These are phyloP conservation scores for Cenchrus purpureus DNA, from an alignment of 176 grass and related monocot species.

Conservation along the genomic window DNA sequence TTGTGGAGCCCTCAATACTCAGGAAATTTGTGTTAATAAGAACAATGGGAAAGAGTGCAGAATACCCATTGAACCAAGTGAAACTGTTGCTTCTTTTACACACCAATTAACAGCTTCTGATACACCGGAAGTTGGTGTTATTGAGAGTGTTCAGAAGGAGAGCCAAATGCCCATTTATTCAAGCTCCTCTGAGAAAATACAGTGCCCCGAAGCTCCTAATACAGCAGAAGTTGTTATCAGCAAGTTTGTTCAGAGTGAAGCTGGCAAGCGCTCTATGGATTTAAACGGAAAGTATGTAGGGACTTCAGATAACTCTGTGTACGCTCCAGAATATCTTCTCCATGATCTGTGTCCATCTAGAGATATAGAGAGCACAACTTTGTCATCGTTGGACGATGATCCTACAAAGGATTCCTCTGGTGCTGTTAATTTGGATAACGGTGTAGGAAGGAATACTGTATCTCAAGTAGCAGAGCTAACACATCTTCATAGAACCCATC, in stretches of 20 bases:
- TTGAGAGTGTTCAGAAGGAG: conserved; percentile 26
- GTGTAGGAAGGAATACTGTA: conserved; percentile 7
- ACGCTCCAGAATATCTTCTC: conserved; percentile 8
- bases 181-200: conserved; percentile 11
- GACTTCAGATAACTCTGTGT: background rate
- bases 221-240: background rate
- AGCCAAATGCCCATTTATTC: conserved; percentile 35
- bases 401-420: conserved; percentile 32
- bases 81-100: background rate
- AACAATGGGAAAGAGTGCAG: conserved; percentile 29
- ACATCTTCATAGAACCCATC: conserved; percentile 34
- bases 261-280: conserved; percentile 1
- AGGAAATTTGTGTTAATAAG: conserved; percentile 17
- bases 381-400: conserved; percentile 16
- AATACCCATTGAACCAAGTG: conserved; percentile 26
- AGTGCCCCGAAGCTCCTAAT: conserved; percentile 18
- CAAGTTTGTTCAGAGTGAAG: conserved; percentile 21
- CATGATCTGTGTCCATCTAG: conserved; percentile 38
- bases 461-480: conserved; percentile 38
- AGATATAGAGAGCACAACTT: conserved; percentile 39
- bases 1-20: background rate
- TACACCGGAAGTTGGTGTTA: conserved; percentile 15
- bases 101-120: background rate
- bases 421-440: conserved; percentile 42
- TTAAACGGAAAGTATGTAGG: background rate